phyloP scores from a whole-genome alignment of 1,284 basidiomycete species.

The Melampsora americana region DNA sequence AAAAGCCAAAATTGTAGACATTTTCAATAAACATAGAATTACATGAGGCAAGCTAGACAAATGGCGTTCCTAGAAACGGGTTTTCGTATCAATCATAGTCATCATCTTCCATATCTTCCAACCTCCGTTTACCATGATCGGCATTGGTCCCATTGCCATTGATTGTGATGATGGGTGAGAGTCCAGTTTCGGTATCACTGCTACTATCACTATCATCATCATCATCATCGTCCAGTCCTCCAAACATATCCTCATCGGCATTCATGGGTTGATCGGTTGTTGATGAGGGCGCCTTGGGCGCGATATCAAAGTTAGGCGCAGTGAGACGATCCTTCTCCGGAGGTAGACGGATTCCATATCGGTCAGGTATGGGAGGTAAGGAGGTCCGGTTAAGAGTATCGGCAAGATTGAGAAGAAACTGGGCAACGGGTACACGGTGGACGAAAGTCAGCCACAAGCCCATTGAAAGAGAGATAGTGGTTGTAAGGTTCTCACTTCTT shows the following conservation, averaged over 20 bases:
- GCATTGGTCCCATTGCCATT: conserved; percentile 26
- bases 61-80: no score
- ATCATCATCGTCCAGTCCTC: conserved; percentile 67
- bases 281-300: conserved; percentile 78
- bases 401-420: conserved; percentile 86
- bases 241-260: conserved; percentile 70
- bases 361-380: conserved; percentile 86
- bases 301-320: conserved; percentile 84
- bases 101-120: conserved; percentile 66
- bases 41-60: no score
- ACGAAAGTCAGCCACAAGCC: not conserved
- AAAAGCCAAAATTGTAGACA: no score
- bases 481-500: conserved; percentile 67
- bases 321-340: conserved; percentile 77
- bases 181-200: conserved; percentile 45
- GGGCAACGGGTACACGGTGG: conserved; percentile 14
- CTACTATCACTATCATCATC: conserved; percentile 43
- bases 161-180: conserved; percentile 42
- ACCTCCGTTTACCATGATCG: conserved; percentile 43
- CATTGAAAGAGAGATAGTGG: conserved; percentile 16
- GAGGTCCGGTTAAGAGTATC: conserved; percentile 84
- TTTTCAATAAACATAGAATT: no score
- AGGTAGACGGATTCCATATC: conserved; percentile 87
- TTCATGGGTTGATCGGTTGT: conserved; percentile 63
- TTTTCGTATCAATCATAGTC: conserved; percentile 65